Evolutionary conservation across 2,329 filamentous ascomycete species (phyloP).

Genomic region (Arachnomyces sp.): DNA sequence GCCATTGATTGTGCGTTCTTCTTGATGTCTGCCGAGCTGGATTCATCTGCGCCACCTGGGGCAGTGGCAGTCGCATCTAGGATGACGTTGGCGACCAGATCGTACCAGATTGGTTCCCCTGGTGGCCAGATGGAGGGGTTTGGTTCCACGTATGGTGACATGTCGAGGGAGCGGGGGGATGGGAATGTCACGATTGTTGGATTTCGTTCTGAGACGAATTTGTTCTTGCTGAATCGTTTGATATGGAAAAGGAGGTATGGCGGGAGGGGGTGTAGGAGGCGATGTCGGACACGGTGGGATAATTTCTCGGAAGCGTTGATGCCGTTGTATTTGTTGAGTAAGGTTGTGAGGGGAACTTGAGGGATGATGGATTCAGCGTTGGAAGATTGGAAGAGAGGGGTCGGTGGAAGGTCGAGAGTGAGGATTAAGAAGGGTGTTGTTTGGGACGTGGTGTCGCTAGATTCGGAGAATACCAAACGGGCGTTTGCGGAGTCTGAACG

Average conservation of each 20-base stretch:
- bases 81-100: slow-evolving; percentile 88
- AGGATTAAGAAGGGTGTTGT: slow-evolving; percentile 78
- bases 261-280: slow-evolving; percentile 80
- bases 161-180: slow-evolving; percentile 70
- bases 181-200: slow-evolving; percentile 98
- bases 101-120: slow-evolving; percentile 83
- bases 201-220: slow-evolving; percentile 92
- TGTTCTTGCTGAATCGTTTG: slow-evolving; percentile 94
- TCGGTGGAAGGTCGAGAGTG: slow-evolving; percentile 82
- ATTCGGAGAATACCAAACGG: slow-evolving; percentile 85
- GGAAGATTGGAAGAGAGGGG: slow-evolving; percentile 93
- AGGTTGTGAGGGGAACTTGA: slow-evolving; percentile 60
- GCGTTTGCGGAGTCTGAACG: slow-evolving; percentile 74
- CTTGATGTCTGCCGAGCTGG: slow-evolving; percentile 19
- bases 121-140: slow-evolving; percentile 62
- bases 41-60: slow-evolving; percentile 53
- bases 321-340: slow-evolving; percentile 91
- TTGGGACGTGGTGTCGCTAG: slow-evolving; percentile 68
- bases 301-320: slow-evolving; percentile 78
- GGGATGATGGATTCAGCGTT: slow-evolving; percentile 94
- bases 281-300: slow-evolving; percentile 79
- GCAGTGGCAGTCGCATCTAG: slow-evolving; percentile 44
- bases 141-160: slow-evolving; percentile 85
- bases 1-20: slow-evolving; percentile 19
- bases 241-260: slow-evolving; percentile 90